These are phyloP conservation scores for Umbilicus rupestris DNA, from an alignment of 164 flowering plant genomes.

Conservation along the genomic window DNA sequence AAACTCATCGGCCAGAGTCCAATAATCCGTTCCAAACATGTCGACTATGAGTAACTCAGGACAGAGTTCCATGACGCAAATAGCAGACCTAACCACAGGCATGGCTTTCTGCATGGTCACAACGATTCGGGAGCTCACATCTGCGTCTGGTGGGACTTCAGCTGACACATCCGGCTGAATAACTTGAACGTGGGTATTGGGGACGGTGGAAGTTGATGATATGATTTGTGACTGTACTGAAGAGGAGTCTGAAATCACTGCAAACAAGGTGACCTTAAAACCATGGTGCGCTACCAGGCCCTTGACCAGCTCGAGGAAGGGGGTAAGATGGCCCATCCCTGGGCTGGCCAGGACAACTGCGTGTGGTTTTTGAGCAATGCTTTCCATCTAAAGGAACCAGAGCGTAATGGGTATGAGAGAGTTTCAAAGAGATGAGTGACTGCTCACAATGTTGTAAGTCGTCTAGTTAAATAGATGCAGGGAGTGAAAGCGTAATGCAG, in stretches of 20 bases:
- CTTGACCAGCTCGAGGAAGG: conserved; percentile 14
- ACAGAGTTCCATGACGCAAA: conserved; percentile 12
- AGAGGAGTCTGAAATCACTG: not conserved
- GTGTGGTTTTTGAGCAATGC: conserved; percentile 4
- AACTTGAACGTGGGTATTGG: conserved; percentile 3
- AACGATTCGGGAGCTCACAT: not conserved
- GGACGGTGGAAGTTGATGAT: not conserved
- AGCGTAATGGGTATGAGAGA: not conserved
- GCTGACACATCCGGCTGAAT: conserved; percentile 14
- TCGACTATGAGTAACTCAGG: conserved; percentile 28
- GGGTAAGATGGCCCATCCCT: conserved; percentile 18
- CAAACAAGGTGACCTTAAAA: conserved; percentile 10
- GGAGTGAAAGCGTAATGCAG: no score
- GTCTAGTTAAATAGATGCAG: no score
- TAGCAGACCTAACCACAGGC: conserved; percentile 11
- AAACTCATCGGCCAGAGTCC: conserved; percentile 25
- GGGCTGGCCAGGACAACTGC: conserved; percentile 15
- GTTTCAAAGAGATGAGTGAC: not conserved
- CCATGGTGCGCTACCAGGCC: conserved; percentile 9
- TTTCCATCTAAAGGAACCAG: not conserved
- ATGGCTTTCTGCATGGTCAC: conserved; percentile 14
- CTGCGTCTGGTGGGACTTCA: not conserved
- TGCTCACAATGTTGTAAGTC: no score
- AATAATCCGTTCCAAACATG: conserved; percentile 25
- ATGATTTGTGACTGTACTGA: conserved; percentile 7